These are phyloP conservation scores for Dittrichia graveolens DNA, from an alignment of 129 eudicot genomes.

Conservation along the genomic window DNA sequence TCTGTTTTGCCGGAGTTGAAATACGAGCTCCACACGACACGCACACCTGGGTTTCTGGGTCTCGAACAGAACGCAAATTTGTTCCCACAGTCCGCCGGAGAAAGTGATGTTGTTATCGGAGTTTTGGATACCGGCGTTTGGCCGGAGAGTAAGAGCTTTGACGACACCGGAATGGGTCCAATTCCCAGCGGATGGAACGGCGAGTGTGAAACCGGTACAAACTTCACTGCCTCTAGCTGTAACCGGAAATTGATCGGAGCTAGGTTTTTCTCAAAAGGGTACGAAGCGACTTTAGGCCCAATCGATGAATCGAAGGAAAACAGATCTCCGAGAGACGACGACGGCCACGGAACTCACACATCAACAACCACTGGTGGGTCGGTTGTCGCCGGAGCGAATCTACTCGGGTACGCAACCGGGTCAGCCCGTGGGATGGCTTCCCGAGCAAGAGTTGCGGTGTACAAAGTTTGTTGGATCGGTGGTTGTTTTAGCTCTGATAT, in stretches of 20 bases:
- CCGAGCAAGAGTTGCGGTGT: slow-evolving; percentile 68
- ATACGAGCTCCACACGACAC: slow-evolving; percentile 89
- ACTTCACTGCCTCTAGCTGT: slow-evolving; percentile 57
- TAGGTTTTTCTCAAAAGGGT: slow-evolving; percentile 68
- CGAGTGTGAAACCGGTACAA: slow-evolving; percentile 65
- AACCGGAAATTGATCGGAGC: slow-evolving; percentile 87
- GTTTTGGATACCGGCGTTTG: slow-evolving; percentile 91
- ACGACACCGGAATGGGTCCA: slow-evolving; percentile 76
- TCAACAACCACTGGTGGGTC: slow-evolving; percentile 88
- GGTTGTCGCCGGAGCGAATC: slow-evolving; percentile 64
- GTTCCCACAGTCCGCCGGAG: slow-evolving; percentile 52
- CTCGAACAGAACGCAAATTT: slow-evolving; percentile 53
- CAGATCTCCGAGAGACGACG: slow-evolving; percentile 87
- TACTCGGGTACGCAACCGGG: slow-evolving; percentile 79
- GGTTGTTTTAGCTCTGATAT: slow-evolving; percentile 97
- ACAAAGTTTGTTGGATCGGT: slow-evolving; percentile 90
- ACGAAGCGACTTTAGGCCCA: slow-evolving; percentile 74
- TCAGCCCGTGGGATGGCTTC: slow-evolving; percentile 97
- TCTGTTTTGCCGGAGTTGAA: slow-evolving; percentile 67
- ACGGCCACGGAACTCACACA: slow-evolving; percentile 98
- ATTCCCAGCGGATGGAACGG: slow-evolving; percentile 86
- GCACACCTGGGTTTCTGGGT: slow-evolving; percentile 83
- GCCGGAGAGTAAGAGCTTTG: slow-evolving; percentile 94
- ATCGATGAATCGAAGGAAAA: slow-evolving; percentile 72
- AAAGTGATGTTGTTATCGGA: slow-evolving; percentile 64